A percentile compares a stretch with the other conserved stretches of the same genome.
phyloP scores from a whole-genome alignment of 176 grass and related monocot species.

The Hordeum marinum region DNA sequence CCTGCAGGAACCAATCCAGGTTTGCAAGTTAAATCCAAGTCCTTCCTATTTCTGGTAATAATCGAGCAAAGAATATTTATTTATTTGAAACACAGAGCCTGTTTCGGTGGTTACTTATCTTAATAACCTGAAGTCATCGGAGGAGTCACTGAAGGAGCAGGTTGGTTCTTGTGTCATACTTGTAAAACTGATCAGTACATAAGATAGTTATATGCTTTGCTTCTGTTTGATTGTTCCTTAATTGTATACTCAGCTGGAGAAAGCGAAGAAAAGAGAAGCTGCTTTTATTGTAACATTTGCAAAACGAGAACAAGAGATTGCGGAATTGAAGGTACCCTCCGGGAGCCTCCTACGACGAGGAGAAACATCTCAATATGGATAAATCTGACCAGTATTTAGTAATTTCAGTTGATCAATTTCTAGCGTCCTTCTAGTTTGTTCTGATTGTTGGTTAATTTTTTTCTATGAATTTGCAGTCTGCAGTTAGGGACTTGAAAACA shows the following conservation, averaged over 20 bases:
- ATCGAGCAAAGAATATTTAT: not conserved
- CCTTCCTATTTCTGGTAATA: constrained; percentile 7
- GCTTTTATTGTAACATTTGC: constrained; percentile 97
- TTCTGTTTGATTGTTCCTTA: constrained; percentile 1
- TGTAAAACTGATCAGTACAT: not conserved
- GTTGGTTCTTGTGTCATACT: constrained; percentile 28
- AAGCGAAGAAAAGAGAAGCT: constrained; percentile 99
- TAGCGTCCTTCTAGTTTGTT: not conserved
- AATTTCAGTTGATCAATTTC: not conserved
- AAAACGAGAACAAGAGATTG: constrained; percentile 95
- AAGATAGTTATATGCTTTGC: not conserved
- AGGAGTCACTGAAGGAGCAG: constrained; percentile 95
- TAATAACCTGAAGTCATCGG: constrained; percentile 85
- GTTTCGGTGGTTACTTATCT: constrained; percentile 77
- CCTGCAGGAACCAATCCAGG: constrained; percentile 69
- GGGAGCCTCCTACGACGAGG: not conserved
- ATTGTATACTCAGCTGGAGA: constrained; percentile 73
- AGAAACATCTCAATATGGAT: not conserved
- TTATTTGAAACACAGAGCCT: constrained; percentile 58
- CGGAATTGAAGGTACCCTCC: constrained; percentile 73
- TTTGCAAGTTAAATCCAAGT: constrained; percentile 24
- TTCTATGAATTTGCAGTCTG: constrained; percentile 59
- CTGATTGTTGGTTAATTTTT: not conserved
- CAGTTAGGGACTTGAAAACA: constrained; percentile 91
- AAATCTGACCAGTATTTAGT: not conserved